These are phyloP conservation scores for Ceratocystis ficicola DNA, from an alignment of 2,329 filamentous ascomycete species.

Conservation along the genomic window DNA sequence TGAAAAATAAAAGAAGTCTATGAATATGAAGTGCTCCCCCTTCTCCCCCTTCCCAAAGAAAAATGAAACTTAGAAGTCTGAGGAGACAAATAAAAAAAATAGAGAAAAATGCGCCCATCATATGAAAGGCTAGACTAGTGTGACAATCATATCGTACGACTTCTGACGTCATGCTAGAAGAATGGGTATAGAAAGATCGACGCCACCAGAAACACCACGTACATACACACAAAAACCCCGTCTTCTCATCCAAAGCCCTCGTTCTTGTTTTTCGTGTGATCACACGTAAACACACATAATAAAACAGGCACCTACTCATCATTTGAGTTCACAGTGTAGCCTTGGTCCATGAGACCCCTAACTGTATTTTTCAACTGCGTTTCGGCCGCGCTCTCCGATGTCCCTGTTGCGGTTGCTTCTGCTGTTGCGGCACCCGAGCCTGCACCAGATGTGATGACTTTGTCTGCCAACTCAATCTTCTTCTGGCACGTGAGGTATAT, in stretches of 20 bases:
- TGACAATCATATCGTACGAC: background rate
- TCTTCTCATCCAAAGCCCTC: background rate
- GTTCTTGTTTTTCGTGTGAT: too few relatives aligned
- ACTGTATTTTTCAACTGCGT: constrained; percentile 16
- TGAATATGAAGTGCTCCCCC: background rate
- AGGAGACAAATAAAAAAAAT: background rate
- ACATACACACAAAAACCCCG: background rate
- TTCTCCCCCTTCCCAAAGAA: background rate
- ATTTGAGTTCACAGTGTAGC: constrained; percentile 2
- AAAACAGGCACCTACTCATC: background rate
- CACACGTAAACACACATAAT: background rate
- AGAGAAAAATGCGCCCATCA: background rate
- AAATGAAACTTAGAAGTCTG: background rate
- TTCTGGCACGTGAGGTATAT: constrained; percentile 84
- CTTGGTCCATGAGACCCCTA: constrained; percentile 18
- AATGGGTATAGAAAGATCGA: constrained; percentile 5
- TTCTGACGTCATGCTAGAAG: constrained; percentile 9
- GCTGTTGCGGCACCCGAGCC: constrained; percentile 46
- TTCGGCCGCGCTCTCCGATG: constrained; percentile 7
- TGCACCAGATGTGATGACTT: constrained; percentile 46
- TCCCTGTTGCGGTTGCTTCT: constrained; percentile 29
- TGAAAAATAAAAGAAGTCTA: background rate
- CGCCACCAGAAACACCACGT: background rate
- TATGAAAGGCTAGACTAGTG: background rate
- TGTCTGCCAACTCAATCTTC: constrained; percentile 74